Conservation (phyloP, 78 protist genomes). For the Emiliania huxleyi region DNA sequence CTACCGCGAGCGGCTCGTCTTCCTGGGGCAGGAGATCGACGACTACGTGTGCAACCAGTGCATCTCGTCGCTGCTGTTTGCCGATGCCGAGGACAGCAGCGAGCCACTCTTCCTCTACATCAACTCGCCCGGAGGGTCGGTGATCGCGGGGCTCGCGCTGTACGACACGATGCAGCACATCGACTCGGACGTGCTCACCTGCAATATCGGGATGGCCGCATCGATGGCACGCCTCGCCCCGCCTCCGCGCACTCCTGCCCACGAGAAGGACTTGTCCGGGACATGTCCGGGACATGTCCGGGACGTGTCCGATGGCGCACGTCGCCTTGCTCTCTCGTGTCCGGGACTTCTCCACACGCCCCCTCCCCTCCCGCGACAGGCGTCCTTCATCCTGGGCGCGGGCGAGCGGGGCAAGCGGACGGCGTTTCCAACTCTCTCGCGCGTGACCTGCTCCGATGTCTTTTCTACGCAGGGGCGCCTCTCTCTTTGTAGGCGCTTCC, state of each 20-base stretch:
- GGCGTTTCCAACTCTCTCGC: too few relatives aligned
- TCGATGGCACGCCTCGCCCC: too few relatives aligned
- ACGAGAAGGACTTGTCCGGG: too few relatives aligned
- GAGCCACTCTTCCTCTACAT: not conserved
- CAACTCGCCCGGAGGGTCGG: not conserved
- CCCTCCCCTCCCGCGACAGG: too few relatives aligned
- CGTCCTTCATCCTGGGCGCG: constrained; percentile 11
- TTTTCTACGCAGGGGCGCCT: too few relatives aligned
- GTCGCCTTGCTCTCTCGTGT: too few relatives aligned
- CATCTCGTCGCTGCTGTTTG: not conserved
- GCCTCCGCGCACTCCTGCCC: too few relatives aligned
- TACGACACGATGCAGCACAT: constrained; percentile 7
- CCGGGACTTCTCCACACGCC: too few relatives aligned
- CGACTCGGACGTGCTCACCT: not conserved
- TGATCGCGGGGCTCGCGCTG: not conserved
- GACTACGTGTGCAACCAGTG: not conserved
- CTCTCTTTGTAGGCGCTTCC: too few relatives aligned
- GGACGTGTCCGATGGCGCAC: too few relatives aligned
- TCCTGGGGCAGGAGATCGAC: constrained; percentile 22
- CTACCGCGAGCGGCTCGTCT: not conserved
- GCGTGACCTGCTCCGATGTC: too few relatives aligned
- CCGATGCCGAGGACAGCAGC: not conserved
- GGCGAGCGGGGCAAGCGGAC: constrained; percentile 6
- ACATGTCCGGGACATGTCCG: too few relatives aligned
- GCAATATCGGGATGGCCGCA: not conserved